Evolutionary conservation across 345 rosid genomes (phyloP).

Genomic region (Bretschneidera sinensis): DNA sequence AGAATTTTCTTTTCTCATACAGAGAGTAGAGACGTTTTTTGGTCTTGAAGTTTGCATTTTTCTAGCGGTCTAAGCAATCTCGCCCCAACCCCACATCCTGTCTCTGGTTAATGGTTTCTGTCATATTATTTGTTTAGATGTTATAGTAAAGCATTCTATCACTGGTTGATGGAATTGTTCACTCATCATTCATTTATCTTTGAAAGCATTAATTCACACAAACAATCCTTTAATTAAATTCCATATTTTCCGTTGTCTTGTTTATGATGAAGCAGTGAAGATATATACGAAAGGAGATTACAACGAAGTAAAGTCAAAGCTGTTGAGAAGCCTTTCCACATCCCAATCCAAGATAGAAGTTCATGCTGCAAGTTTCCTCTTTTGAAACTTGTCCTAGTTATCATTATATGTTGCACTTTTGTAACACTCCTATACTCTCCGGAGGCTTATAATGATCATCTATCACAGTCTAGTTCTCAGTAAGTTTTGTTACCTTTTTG

Average conservation of each 20-base stretch:
- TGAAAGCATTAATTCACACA: not conserved
- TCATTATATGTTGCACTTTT: slow-evolving; percentile 55
- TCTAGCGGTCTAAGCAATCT: no score
- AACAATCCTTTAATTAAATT: not conserved
- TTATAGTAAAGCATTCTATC: slow-evolving; percentile 26
- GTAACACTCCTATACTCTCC: slow-evolving; percentile 55
- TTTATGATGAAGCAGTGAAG: slow-evolving; percentile 48
- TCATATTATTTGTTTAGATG: not conserved
- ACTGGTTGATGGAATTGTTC: not conserved
- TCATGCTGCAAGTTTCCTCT: slow-evolving; percentile 56
- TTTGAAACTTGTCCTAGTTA: slow-evolving; percentile 51
- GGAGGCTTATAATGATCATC: slow-evolving; percentile 37
- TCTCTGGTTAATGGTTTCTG: not conserved
- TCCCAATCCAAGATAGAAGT: slow-evolving; percentile 45
- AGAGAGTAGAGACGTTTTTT: no score
- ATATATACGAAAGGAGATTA: slow-evolving; percentile 50
- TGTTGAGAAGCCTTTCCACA: slow-evolving; percentile 42
- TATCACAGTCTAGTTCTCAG: slow-evolving; percentile 32
- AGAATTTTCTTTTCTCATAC: no score
- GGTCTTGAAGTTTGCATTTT: no score
- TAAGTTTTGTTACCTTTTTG: slow-evolving; percentile 3
- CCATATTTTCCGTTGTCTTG: not conserved
- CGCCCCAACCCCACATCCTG: slow-evolving; percentile 8
- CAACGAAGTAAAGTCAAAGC: slow-evolving; percentile 46
- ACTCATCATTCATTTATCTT: not conserved